Evolutionary conservation across 257 asterid genomes (phyloP).

Genomic region (Solanum paucissectum): DNA sequence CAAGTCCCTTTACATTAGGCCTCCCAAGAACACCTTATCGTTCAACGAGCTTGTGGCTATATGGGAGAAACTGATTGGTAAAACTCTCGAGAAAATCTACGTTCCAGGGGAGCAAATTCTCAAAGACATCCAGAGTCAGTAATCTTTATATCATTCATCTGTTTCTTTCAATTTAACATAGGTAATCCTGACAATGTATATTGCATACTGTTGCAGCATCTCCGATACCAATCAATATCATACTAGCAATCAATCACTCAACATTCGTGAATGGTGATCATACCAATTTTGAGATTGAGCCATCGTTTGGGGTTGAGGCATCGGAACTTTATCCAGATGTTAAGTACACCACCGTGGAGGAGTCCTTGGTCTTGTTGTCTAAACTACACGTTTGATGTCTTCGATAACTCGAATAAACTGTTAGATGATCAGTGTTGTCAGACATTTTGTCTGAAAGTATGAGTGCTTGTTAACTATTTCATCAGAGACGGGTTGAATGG

Average conservation of each 20-base stretch:
- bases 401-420: background rate
- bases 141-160: background rate
- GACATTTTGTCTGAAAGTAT: background rate
- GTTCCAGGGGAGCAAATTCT: constrained; percentile 45
- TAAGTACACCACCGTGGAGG: constrained; percentile 51
- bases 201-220: constrained; percentile 25
- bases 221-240: constrained; percentile 28
- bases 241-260: constrained; percentile 33
- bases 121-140: constrained; percentile 39
- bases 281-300: constrained; percentile 50
- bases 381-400: background rate
- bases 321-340: constrained; percentile 62
- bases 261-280: constrained; percentile 46
- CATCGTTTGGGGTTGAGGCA: constrained; percentile 56
- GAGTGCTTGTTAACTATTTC: background rate
- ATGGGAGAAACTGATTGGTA: constrained; percentile 80
- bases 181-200: background rate
- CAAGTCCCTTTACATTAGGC: constrained; percentile 48
- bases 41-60: constrained; percentile 48
- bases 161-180: background rate
- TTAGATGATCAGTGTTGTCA: background rate
- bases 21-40: constrained; percentile 38
- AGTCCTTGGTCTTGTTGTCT: constrained; percentile 30
- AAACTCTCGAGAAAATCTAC: constrained; percentile 40
- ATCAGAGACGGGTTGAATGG: background rate